phyloP scores from a whole-genome alignment of 2,329 filamentous ascomycete species.

The Daldinia sp. region DNA sequence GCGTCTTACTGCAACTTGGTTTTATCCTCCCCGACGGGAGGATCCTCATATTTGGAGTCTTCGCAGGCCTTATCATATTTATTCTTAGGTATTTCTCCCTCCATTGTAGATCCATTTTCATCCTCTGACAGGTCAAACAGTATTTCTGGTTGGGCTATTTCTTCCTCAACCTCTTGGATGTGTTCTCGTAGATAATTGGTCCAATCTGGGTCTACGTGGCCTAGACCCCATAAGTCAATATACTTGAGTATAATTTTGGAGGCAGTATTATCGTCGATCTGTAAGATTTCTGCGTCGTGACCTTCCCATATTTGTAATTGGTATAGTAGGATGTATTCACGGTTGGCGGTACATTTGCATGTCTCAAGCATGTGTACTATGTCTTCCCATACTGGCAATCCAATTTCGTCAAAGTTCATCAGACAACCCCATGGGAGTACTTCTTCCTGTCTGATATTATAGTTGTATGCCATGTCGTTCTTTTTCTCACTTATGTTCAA shows the following conservation, averaged over 20 bases:
- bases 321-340: conserved; percentile 1
- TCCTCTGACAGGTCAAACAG: background rate
- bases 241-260: background rate
- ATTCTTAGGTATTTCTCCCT: too few species aligned
- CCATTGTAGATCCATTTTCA: background rate
- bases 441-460: background rate
- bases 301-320: conserved; percentile 1
- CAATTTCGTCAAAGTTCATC: conserved; percentile 7
- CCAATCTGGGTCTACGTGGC: background rate
- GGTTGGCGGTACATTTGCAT: conserved; percentile 3
- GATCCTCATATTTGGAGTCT: too few species aligned
- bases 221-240: conserved; percentile 15
- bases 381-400: conserved; percentile 3
- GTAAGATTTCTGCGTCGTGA: background rate
- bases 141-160: background rate
- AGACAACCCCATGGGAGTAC: conserved; percentile 4
- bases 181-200: background rate
- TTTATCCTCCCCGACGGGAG: too few species aligned
- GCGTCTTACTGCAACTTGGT: too few species aligned
- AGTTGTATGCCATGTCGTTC: too few species aligned
- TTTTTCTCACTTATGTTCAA: too few species aligned
- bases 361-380: background rate
- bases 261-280: conserved; percentile 5
- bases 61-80: too few species aligned
- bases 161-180: background rate